phyloP scores from a whole-genome alignment of 176 grass and related monocot species.

The Juncus effusus region DNA sequence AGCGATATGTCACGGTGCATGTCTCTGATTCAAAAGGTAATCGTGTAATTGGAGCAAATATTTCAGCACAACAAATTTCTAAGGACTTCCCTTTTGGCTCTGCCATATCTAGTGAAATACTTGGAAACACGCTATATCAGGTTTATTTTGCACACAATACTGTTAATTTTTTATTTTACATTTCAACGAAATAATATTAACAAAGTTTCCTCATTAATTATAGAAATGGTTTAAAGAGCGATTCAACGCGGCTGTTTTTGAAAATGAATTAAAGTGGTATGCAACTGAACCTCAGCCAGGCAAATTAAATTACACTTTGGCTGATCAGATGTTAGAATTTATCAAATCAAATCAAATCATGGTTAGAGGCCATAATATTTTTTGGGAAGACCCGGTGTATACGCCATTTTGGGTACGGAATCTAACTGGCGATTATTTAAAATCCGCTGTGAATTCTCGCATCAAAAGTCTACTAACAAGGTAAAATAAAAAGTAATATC shows the following conservation, averaged over 20 bases:
- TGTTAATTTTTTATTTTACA: not conserved
- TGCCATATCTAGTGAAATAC: constrained; percentile 51
- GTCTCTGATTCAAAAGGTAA: constrained; percentile 43
- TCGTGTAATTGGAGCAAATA: constrained; percentile 36
- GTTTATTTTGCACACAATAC: constrained; percentile 18
- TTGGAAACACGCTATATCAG: constrained; percentile 63
- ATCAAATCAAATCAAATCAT: constrained; percentile 47
- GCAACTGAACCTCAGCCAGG: constrained; percentile 67
- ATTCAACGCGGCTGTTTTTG: constrained; percentile 89
- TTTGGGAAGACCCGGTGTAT: constrained; percentile 79
- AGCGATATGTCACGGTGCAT: constrained; percentile 55
- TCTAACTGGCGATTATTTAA: constrained; percentile 52
- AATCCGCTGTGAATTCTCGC: constrained; percentile 44
- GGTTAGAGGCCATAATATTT: constrained; percentile 90
- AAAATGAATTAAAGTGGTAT: constrained; percentile 98
- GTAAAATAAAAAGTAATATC: constrained; percentile 10
- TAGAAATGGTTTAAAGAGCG: constrained; percentile 62
- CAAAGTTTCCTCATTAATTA: not conserved
- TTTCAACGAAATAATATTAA: too few species aligned
- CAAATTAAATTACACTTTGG: constrained; percentile 48
- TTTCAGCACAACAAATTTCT: constrained; percentile 50
- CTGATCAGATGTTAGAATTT: constrained; percentile 58
- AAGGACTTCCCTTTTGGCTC: constrained; percentile 71
- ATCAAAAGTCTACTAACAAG: constrained; percentile 56
- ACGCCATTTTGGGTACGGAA: constrained; percentile 74